Evolutionary conservation across 352 stramenopile species (phyloP).

Genomic region (Phytophthora agathidicida): DNA sequence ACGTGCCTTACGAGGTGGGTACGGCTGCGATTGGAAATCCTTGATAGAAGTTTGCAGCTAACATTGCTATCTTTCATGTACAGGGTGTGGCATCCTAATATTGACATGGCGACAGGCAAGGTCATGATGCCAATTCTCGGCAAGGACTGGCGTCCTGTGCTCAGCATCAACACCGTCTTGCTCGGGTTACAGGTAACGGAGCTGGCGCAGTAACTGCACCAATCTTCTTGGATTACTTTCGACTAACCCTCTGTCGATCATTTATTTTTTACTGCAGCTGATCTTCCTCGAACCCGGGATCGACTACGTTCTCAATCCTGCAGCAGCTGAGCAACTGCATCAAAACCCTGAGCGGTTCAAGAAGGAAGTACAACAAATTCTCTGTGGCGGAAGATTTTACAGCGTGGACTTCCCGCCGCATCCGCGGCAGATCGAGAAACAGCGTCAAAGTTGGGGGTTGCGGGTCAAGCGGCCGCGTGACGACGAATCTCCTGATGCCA

Average conservation of each 20-base stretch:
- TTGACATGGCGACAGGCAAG: slow-evolving; percentile 72
- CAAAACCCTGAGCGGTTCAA: slow-evolving; percentile 53
- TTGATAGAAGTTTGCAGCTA: not conserved
- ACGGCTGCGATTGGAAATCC: not conserved
- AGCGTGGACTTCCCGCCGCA: slow-evolving; percentile 68
- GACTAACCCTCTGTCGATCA: not conserved
- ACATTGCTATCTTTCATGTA: slow-evolving; percentile 1
- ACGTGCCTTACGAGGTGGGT: slow-evolving; percentile 69
- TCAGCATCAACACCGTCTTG: slow-evolving; percentile 88
- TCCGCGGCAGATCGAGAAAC: slow-evolving; percentile 62
- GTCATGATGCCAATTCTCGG: slow-evolving; percentile 90
- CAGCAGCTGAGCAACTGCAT: slow-evolving; percentile 62
- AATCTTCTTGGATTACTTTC: not conserved
- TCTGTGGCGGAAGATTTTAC: slow-evolving; percentile 67
- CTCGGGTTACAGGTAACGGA: slow-evolving; percentile 73
- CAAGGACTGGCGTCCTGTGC: slow-evolving; percentile 83
- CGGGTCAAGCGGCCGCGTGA: slow-evolving; percentile 61
- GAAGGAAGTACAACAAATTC: slow-evolving; percentile 63
- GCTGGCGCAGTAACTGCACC: not conserved
- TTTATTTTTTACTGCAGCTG: slow-evolving; percentile 37
- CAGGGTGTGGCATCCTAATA: slow-evolving; percentile 88
- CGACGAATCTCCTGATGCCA: slow-evolving; percentile 29
- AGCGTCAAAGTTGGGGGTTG: slow-evolving; percentile 50
- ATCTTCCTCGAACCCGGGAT: slow-evolving; percentile 83
- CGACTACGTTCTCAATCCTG: slow-evolving; percentile 67